Evolutionary conservation across 192 early-diverging fungal species (phyloP).

Genomic region (Chytriomyces confervae): DNA sequence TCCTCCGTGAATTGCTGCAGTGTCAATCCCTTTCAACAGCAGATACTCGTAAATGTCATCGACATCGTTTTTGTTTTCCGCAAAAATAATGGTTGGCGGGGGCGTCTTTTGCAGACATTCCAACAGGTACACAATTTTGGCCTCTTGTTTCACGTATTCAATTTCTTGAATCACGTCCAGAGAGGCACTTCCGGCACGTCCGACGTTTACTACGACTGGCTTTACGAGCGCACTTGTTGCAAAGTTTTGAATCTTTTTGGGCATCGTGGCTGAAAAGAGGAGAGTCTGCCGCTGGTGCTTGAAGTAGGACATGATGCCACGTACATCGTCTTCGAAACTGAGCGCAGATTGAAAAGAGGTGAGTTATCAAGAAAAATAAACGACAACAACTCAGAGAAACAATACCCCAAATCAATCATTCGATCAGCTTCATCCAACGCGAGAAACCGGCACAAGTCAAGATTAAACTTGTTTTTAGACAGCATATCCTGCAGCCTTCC

Average conservation of each 20-base stretch:
- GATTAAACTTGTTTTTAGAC: constrained; percentile 81
- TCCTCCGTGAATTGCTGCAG: constrained; percentile 93
- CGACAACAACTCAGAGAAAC: background rate
- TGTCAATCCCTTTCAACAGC: constrained; percentile 91
- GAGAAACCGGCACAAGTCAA: constrained; percentile 84
- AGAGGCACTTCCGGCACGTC: constrained; percentile 93
- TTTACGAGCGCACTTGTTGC: constrained; percentile 85
- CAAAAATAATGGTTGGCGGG: constrained; percentile 95
- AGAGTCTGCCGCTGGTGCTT: constrained; percentile 94
- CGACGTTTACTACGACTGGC: constrained; percentile 95
- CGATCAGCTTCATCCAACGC: constrained; percentile 97
- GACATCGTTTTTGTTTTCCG: constrained; percentile 98
- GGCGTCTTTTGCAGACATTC: constrained; percentile 97
- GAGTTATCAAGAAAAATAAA: background rate
- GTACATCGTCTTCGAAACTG: constrained; percentile 91
- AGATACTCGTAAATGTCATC: constrained; percentile 99
- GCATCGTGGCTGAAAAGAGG: constrained; percentile 97
- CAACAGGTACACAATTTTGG: constrained; percentile 91
- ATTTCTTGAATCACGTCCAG: constrained; percentile 98
- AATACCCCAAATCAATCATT: constrained; percentile 94
- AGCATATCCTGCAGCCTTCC: constrained; percentile 95
- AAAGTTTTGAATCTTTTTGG: constrained; percentile 98
- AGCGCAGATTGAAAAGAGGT: background rate
- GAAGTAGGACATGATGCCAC: constrained; percentile 95
- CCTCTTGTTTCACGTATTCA: constrained; percentile 96